Evolutionary conservation across 2,329 filamentous ascomycete species (phyloP).

Genomic region (Hymenoscyphus occultus): DNA sequence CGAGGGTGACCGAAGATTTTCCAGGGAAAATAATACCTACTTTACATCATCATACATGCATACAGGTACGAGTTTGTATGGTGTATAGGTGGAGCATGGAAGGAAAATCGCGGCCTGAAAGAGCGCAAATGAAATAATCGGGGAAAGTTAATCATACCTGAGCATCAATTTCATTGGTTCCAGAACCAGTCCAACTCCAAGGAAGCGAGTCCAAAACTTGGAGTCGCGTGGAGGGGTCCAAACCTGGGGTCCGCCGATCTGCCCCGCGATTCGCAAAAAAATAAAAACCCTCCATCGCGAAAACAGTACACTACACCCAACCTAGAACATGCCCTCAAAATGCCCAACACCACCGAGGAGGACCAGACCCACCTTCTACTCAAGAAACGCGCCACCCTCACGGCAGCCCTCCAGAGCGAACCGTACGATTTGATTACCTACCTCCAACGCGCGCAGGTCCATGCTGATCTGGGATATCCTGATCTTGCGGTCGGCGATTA

Average conservation of each 20-base stretch:
- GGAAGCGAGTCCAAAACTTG: background rate
- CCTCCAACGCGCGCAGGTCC: conserved; percentile 65
- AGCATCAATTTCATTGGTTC: background rate
- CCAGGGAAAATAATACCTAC: background rate
- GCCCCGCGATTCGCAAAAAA: background rate
- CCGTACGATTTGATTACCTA: conserved; percentile 64
- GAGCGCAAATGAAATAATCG: no score
- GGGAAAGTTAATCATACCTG: no score
- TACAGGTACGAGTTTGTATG: background rate
- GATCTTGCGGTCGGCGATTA: conserved; percentile 88
- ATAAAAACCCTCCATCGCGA: background rate
- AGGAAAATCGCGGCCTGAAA: background rate
- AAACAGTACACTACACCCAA: no score
- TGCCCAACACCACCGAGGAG: conserved; percentile 24
- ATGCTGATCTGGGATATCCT: conserved; percentile 76
- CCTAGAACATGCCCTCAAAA: background rate
- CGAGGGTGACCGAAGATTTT: background rate
- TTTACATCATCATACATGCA: background rate
- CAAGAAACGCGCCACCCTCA: conserved; percentile 54
- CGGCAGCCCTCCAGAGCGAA: conserved; percentile 48
- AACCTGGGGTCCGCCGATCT: background rate
- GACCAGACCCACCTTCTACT: conserved; percentile 41
- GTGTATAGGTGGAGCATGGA: background rate
- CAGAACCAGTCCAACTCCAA: background rate
- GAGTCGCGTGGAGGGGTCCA: background rate